A percentile compares a stretch with the other conserved stretches of the same genome.
Conservation (phyloP, 1,139 yeast species). For the Sugiyamaella castrensis region DNA sequence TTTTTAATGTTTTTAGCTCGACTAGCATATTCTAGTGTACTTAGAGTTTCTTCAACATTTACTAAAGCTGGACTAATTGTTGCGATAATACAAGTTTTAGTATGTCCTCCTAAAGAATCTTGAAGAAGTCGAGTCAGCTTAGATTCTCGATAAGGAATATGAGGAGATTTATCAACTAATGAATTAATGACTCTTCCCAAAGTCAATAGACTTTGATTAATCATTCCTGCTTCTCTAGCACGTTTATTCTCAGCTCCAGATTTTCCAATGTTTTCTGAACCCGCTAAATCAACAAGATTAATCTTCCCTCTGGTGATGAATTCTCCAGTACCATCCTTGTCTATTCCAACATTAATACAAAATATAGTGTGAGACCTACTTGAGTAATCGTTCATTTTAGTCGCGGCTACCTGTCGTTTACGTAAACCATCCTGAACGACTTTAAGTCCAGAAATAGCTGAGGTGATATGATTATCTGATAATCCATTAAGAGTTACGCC, state of each 20-base stretch:
- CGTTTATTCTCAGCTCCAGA: conserved; percentile 78
- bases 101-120: conserved; percentile 80
- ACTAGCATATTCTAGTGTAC: conserved; percentile 81
- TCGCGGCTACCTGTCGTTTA: conserved; percentile 58
- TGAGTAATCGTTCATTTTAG: conserved; percentile 56
- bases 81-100: conserved; percentile 76
- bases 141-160: conserved; percentile 84
- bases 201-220: conserved; percentile 77
- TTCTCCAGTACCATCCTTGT: conserved; percentile 35
- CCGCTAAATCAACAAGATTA: conserved; percentile 85
- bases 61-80: conserved; percentile 78
- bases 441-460: conserved; percentile 40
- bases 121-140: conserved; percentile 74
- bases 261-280: conserved; percentile 74
- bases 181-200: conserved; percentile 82
- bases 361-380: conserved; percentile 70
- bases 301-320: conserved; percentile 50
- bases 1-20: conserved; percentile 75
- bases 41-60: conserved; percentile 72
- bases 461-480: conserved; percentile 39
- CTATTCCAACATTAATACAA: conserved; percentile 54
- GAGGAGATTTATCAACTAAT: conserved; percentile 57
- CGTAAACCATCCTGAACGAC: conserved; percentile 47
- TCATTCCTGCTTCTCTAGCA: conserved; percentile 86
- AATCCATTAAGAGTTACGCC: conserved; percentile 43